A percentile compares a stretch with the other conserved stretches of the same genome.
Evolutionary conservation across 345 rosid species (phyloP).

Genomic region (Citrus unshiu): DNA sequence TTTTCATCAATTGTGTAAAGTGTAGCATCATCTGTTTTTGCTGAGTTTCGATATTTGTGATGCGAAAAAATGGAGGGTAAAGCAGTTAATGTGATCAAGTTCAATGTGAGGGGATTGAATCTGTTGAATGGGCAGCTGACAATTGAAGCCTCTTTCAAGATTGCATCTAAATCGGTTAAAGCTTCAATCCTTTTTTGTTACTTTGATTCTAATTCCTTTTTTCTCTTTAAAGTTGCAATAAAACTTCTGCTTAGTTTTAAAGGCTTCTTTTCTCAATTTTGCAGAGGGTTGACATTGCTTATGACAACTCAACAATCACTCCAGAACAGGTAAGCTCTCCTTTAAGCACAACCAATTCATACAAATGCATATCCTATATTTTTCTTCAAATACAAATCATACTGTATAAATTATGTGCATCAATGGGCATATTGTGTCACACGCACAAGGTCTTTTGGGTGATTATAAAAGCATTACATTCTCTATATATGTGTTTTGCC

Average conservation of each 20-base stretch:
- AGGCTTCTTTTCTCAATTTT: slow-evolving; percentile 13
- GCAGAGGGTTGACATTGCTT: slow-evolving; percentile 71
- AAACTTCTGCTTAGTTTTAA: not conserved
- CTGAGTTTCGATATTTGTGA: slow-evolving; percentile 28
- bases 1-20: not conserved
- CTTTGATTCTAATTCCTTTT: not conserved
- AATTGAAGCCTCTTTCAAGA: slow-evolving; percentile 71
- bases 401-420: no score
- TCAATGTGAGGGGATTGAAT: slow-evolving; percentile 73
- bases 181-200: not conserved
- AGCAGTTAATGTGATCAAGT: slow-evolving; percentile 85
- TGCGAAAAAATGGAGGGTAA: slow-evolving; percentile 62
- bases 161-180: slow-evolving; percentile 61
- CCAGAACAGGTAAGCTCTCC: slow-evolving; percentile 63
- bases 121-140: slow-evolving; percentile 66
- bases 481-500: not conserved
- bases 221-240: not conserved
- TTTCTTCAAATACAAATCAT: not conserved
- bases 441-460: no score
- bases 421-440: no score
- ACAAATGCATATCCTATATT: not conserved
- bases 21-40: not conserved
- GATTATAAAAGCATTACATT: no score
- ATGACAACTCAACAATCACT: slow-evolving; percentile 59
- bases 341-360: not conserved